phyloP scores from a whole-genome alignment of 1,284 basidiomycete species.

The Boletus nobilissimus region DNA sequence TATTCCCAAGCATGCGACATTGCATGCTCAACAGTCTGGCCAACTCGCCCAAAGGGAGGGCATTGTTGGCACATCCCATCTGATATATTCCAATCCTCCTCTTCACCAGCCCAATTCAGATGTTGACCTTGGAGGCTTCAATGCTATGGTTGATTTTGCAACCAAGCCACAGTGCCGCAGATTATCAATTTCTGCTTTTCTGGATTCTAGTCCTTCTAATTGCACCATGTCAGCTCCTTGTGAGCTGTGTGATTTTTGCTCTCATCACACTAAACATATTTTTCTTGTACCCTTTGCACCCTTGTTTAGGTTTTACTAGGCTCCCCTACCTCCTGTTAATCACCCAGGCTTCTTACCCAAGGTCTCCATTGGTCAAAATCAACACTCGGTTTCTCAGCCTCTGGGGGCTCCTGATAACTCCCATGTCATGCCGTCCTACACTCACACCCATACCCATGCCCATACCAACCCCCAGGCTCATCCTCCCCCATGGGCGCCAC shows the following conservation, averaged over 20 bases:
- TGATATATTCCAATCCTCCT: neutral
- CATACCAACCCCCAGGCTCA: too few relatives aligned
- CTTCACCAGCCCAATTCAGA: neutral
- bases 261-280: too few relatives aligned
- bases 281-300: too few relatives aligned
- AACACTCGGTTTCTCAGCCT: too few relatives aligned
- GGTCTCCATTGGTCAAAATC: too few relatives aligned
- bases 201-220: neutral
- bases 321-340: too few relatives aligned
- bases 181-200: neutral
- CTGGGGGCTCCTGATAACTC: too few relatives aligned
- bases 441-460: too few relatives aligned
- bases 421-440: too few relatives aligned
- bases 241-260: neutral
- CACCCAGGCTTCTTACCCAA: too few relatives aligned
- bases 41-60: neutral
- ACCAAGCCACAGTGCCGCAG: neutral
- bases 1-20: slow-evolving; percentile 14
- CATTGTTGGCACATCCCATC: neutral
- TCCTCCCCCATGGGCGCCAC: too few relatives aligned
- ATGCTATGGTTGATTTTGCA: neutral
- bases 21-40: slow-evolving; percentile 23
- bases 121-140: neutral
- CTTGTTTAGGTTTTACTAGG: too few relatives aligned
- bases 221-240: neutral